These are phyloP conservation scores for Nemania serpens DNA, from an alignment of 2,329 filamentous ascomycete genomes.

Conservation along the genomic window DNA sequence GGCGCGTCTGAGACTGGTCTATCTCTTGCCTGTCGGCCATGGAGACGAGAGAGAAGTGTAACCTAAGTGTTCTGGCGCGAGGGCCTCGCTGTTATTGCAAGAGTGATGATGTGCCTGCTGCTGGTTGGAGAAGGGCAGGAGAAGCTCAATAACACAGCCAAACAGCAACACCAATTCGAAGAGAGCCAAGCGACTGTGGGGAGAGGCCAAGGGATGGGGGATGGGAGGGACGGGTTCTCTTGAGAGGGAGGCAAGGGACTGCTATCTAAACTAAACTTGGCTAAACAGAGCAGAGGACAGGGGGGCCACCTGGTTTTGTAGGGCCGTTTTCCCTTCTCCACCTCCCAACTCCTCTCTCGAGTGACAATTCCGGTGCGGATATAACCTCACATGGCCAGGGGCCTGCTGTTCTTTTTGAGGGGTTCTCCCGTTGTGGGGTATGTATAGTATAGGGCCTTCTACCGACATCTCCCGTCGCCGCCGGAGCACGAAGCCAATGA, in stretches of 20 bases:
- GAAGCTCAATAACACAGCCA: constrained; percentile 20
- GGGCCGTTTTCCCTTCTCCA: constrained; percentile 29
- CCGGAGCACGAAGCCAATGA: constrained; percentile 32
- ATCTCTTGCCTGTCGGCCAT: constrained; percentile 40
- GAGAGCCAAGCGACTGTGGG: constrained; percentile 26
- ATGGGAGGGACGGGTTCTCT: constrained; percentile 15
- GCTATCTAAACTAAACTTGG: constrained; percentile 33
- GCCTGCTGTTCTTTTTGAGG: constrained; percentile 28
- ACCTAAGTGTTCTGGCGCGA: constrained; percentile 9
- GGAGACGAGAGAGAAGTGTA: constrained; percentile 10
- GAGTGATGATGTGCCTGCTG: constrained; percentile 25
- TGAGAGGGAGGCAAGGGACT: constrained; percentile 24
- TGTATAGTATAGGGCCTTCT: constrained; percentile 28
- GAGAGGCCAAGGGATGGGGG: constrained; percentile 25
- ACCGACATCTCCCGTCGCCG: constrained; percentile 34
- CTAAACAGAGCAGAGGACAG: constrained; percentile 32
- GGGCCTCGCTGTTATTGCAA: constrained; percentile 26
- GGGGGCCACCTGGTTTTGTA: constrained; percentile 38
- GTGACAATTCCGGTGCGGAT: constrained; percentile 28
- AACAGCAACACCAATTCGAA: constrained; percentile 20
- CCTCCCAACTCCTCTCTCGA: constrained; percentile 24
- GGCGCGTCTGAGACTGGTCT: constrained; percentile 38
- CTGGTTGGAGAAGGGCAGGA: constrained; percentile 29
- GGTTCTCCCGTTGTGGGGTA: constrained; percentile 33
- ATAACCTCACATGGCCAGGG: constrained; percentile 31